phyloP scores from a whole-genome alignment of 345 rosid genomes.

The Syzygium aromaticum region DNA sequence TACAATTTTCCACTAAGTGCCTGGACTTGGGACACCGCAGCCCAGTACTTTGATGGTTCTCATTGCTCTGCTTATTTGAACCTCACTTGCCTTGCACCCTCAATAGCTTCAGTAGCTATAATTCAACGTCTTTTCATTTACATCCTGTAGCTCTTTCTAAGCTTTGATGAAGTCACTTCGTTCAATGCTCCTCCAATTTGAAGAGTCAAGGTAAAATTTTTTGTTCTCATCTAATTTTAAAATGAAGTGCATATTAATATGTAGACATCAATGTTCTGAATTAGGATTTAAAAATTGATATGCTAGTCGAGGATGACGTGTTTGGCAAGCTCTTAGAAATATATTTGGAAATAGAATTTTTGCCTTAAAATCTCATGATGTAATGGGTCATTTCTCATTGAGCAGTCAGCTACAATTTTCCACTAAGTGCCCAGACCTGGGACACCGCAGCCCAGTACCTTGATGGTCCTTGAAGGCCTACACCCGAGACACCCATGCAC shows the following conservation, averaged over 20 bases:
- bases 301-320: neutral
- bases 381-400: neutral
- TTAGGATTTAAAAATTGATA: neutral
- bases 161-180: neutral
- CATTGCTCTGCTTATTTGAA: neutral
- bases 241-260: neutral
- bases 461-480: neutral
- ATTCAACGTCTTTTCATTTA: neutral
- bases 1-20: neutral
- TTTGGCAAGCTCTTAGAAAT: neutral
- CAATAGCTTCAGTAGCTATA: neutral
- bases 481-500: neutral
- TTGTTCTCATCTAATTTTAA: neutral
- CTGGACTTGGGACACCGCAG: neutral
- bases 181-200: neutral
- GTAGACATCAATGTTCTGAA: neutral
- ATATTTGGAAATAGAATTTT: neutral
- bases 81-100: neutral
- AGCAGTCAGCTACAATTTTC: neutral
- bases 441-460: neutral
- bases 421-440: neutral
- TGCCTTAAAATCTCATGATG: neutral
- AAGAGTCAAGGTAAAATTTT: neutral
- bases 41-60: neutral
- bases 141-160: neutral